Evolutionary conservation across 2,329 filamentous ascomycete genomes (phyloP), one percentile per base, ranked within the genome.

Genomic region (Sphaerulina vaccinii): DNA sequence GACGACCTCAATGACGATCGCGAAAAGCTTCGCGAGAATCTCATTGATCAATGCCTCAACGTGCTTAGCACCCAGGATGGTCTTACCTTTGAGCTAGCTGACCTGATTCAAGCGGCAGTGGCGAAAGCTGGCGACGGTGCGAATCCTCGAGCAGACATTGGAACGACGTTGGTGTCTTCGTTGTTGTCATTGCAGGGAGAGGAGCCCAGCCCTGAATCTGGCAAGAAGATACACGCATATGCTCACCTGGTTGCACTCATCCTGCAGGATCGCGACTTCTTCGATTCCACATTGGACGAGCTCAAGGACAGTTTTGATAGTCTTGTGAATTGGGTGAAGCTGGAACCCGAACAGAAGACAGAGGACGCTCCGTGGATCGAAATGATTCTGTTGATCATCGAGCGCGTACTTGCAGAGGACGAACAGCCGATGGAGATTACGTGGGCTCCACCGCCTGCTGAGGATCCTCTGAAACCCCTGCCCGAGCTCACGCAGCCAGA

Each of bases 321-420:
- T 32, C 83, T 96, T 56, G 78, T 96, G 22, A 79, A 77, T 2
- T 96, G 96, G 68, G 81, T 99, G 61, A 86, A 87, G 62, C 74
- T 90, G 3, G 76, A 82, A 4, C 75, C 82, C 0, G 81, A 84
- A 21, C 81, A 85, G 50, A 78, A 86, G 3, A 75, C 79, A 0
- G 88, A 95, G 42, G 87, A 93, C 52, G 88, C 90, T 3, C 88
- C 90, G 1, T 99, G 92, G 90, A 86, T 97, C 58, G 88, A 90
- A 10, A 91, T 93, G 64, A 84, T 97, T 24, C 77, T 99, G 27
- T 79, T 97, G 13, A 87, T 99, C 43, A 79, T 97, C 42, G 93
- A 99, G 75, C 88, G 88, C 47, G 77, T 97, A 24, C 76, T 99
- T n/a, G 86, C 87, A 11, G 88, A 95, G 62, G 93, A 97, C 69